Conservation (phyloP, 768 basidiomycete species). For the Pleurotus tuoliensis region DNA sequence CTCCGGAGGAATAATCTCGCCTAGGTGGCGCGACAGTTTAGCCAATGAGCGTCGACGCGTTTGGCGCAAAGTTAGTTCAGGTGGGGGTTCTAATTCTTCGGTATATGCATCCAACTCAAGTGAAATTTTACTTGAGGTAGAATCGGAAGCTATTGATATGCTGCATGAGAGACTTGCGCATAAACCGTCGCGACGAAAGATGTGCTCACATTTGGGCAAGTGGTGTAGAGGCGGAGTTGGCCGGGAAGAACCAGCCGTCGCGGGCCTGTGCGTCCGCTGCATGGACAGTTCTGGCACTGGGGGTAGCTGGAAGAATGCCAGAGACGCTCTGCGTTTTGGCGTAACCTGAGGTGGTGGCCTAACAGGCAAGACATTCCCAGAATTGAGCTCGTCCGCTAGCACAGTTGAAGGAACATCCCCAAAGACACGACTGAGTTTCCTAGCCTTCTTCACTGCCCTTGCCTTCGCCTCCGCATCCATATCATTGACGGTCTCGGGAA, state of each 20-base stretch:
- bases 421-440: constrained; percentile 41
- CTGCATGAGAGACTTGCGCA: neutral
- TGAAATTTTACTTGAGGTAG: neutral
- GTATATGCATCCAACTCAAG: neutral
- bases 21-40: constrained; percentile 12
- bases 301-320: constrained; percentile 2
- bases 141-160: neutral
- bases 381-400: neutral
- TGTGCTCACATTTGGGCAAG: neutral
- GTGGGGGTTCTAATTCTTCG: neutral
- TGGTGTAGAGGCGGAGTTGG: neutral
- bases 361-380: neutral
- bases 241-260: neutral
- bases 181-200: no score
- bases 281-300: neutral
- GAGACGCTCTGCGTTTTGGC: neutral
- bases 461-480: constrained; percentile 31
- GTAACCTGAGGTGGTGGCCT: neutral
- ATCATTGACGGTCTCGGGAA: constrained; percentile 27
- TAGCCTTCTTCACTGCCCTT: constrained; percentile 35
- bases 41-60: constrained; percentile 8
- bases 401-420: constrained; percentile 26
- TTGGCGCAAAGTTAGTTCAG: neutral
- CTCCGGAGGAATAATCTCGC: constrained; percentile 30
- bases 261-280: neutral